phyloP scores from a whole-genome alignment of 345 rosid species.

The Draba incana region DNA sequence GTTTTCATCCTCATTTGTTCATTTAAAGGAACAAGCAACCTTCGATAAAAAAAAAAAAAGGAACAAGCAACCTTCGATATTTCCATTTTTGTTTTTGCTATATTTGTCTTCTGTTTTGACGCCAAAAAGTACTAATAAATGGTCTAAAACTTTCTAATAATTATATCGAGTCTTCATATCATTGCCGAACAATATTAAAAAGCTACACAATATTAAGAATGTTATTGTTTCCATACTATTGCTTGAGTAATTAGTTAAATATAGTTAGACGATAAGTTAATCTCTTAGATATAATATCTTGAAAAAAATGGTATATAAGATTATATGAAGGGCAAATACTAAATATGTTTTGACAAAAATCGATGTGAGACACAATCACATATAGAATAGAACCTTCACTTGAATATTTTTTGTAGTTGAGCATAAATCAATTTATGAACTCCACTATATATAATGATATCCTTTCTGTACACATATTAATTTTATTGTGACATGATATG shows the following conservation, averaged over 20 bases:
- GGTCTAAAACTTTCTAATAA: not conserved
- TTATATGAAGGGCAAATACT: too few species aligned
- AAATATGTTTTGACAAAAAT: too few species aligned
- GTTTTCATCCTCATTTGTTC: constrained; percentile 27
- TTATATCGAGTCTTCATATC: constrained; percentile 30
- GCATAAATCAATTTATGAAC: constrained; percentile 3
- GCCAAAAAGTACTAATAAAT: constrained; percentile 25
- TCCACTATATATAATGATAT: not conserved
- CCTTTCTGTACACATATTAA: not conserved
- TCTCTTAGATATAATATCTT: not conserved
- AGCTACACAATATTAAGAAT: not conserved
- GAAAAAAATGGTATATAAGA: too few species aligned
- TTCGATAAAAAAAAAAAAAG: not conserved
- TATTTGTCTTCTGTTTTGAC: constrained; percentile 31
- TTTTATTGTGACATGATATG: constrained; percentile 12
- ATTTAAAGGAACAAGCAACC: constrained; percentile 26
- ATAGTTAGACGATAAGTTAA: too few species aligned
- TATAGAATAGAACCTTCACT: not conserved
- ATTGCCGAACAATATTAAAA: constrained; percentile 27
- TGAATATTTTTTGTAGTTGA: not conserved
- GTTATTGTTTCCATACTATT: not conserved
- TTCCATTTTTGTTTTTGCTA: constrained; percentile 22
- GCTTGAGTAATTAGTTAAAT: not conserved
- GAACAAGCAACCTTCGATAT: constrained; percentile 27
- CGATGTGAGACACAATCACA: not conserved